Conservation (phyloP, 192 early-diverging fungal genomes). For the Coemansia sp. region DNA sequence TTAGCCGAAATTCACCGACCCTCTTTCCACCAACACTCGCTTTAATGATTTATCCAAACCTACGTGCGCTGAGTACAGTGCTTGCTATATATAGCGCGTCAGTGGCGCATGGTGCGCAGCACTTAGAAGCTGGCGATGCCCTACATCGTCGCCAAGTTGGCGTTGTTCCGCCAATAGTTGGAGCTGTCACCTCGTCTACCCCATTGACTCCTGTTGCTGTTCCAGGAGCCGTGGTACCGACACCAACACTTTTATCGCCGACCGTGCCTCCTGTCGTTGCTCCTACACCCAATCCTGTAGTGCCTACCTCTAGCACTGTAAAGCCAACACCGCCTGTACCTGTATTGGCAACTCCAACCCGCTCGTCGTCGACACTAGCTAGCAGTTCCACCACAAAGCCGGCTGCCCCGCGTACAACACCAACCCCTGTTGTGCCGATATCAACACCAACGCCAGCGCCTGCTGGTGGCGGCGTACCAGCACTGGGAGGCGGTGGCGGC, state of each 20-base stretch:
- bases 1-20: background rate
- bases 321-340: background rate
- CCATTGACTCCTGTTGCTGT: background rate
- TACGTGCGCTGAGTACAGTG: background rate
- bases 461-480: slow-evolving; percentile 24
- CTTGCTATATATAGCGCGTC: background rate
- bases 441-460: background rate
- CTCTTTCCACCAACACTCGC: background rate
- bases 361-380: background rate
- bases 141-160: slow-evolving; percentile 9
- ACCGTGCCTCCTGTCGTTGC: background rate
- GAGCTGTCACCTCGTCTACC: background rate
- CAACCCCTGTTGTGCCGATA: background rate
- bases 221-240: slow-evolving; percentile 2
- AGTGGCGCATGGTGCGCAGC: background rate
- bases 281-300: background rate
- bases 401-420: background rate
- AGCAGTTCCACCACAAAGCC: slow-evolving; percentile 4
- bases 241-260: background rate
- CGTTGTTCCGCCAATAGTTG: slow-evolving; percentile 11
- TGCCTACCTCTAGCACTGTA: slow-evolving; percentile 3
- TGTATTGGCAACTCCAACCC: background rate
- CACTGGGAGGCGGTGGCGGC: slow-evolving; percentile 32
- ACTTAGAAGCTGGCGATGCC: background rate
- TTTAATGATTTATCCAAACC: background rate